Evolutionary conservation across 306 rosid genomes (phyloP).

Genomic region (Quercus variabilis): DNA sequence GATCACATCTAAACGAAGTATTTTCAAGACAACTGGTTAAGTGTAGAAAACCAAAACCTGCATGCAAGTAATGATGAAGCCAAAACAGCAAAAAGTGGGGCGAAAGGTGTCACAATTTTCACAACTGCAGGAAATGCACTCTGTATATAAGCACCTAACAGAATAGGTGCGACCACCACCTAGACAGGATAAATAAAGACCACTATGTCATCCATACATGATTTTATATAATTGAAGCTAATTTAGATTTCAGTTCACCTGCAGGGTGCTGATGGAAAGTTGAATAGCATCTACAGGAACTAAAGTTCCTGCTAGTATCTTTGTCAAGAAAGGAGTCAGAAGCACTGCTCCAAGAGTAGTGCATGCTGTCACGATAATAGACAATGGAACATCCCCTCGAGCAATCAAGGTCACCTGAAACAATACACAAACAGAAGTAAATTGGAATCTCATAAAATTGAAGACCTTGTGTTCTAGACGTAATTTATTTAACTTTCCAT

Average conservation of each 20-base stretch:
- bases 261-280: slow-evolving; percentile 45
- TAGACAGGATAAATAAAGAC: slow-evolving; percentile 16
- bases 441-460: slow-evolving; percentile 5
- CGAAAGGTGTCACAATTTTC: slow-evolving; percentile 24
- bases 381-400: slow-evolving; percentile 46
- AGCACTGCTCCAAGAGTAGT: slow-evolving; percentile 43
- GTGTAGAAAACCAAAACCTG: slow-evolving; percentile 26
- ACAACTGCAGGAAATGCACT: slow-evolving; percentile 33
- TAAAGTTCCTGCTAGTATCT: slow-evolving; percentile 34
- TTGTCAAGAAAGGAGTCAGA: slow-evolving; percentile 41
- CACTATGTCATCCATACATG: neutral
- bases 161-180: slow-evolving; percentile 44
- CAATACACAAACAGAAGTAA: slow-evolving; percentile 16
- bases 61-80: slow-evolving; percentile 43
- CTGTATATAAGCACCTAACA: slow-evolving; percentile 35
- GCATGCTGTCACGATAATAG: slow-evolving; percentile 46
- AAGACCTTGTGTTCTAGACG: neutral
- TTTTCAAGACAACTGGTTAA: neutral
- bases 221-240: neutral
- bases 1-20: neutral
- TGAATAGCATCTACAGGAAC: slow-evolving; percentile 35
- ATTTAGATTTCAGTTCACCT: slow-evolving; percentile 16
- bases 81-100: slow-evolving; percentile 45
- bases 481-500: neutral
- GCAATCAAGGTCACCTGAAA: slow-evolving; percentile 52